Percentiles rank a stretch among this genome's conserved stretches.
Conservation (phyloP, 768 basidiomycete genomes). For the Saitozyma sp. region DNA sequence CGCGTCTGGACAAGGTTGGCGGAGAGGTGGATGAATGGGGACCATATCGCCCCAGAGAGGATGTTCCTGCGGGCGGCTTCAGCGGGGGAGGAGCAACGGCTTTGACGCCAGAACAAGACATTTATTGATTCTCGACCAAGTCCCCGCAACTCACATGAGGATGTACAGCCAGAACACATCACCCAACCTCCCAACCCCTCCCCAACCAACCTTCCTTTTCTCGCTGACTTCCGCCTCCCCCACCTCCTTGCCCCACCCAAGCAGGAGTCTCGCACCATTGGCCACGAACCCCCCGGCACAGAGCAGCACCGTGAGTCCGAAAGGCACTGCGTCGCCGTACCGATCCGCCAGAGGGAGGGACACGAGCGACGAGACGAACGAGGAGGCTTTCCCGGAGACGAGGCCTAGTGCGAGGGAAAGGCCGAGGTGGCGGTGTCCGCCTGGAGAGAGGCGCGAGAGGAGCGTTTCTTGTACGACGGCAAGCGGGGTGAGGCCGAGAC, state of each 20-base stretch:
- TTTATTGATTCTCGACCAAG: not conserved
- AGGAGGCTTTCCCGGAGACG: conserved; percentile 74
- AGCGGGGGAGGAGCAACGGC: not conserved
- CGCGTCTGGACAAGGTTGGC: conserved; percentile 28
- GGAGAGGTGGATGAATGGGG: conserved; percentile 35
- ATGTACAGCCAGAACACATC: conserved; percentile 41
- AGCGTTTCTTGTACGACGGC: conserved; percentile 69
- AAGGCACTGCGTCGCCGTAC: conserved; percentile 27
- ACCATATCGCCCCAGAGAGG: conserved; percentile 31
- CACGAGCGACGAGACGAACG: conserved; percentile 72
- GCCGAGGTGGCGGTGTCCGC: conserved; percentile 19
- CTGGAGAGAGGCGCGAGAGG: conserved; percentile 23
- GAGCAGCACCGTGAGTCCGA: conserved; percentile 19
- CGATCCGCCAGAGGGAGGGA: conserved; percentile 65
- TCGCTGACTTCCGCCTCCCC: conserved; percentile 11
- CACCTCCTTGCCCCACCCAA: conserved; percentile 18
- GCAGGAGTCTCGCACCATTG: conserved; percentile 18
- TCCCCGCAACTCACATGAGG: conserved; percentile 18
- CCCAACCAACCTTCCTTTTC: conserved; percentile 19
- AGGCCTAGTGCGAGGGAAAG: conserved; percentile 71
- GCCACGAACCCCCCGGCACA: conserved; percentile 18
- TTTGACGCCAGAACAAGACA: not conserved
- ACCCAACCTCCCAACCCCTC: conserved; percentile 16
- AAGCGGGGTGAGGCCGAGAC: conserved; percentile 74
- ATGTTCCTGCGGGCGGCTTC: conserved; percentile 21